Base-by-base conservation (phyloP, 2,329 filamentous ascomycete species). In the Hymenoscyphus salicellus region DNA sequence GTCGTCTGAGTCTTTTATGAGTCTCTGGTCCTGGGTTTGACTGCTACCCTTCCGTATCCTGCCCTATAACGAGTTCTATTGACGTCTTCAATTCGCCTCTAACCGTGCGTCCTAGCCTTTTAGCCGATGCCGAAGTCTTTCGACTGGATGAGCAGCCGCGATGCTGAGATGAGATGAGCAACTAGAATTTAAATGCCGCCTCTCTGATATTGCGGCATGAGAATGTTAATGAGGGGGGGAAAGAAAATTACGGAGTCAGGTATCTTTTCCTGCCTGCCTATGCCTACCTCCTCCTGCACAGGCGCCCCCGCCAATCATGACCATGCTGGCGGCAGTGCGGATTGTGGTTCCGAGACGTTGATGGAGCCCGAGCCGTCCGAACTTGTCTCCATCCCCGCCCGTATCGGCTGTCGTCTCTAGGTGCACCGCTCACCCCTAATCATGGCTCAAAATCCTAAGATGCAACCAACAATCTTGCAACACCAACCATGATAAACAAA, bases 401-500 rank as follows among this genome's bases (percentile, higher is more conserved):
- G 46, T 20, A 11, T 52, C 46, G 46, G 46, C 46, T 52, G 46
- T 52, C n/a, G 46, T 52, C 20, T 46, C 41, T 46, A 30, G 4
- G 8, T 26, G 20, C 20, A 26, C 20, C 23, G 20, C 20, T 52
- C 46, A 52, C 46, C 46, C 46, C 23, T 52, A 52, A 23, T 26
- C 20, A 14, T 52, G 4, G 46, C 20, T 23, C 46, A 23, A 52
- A 23, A 14, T 23, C 20, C 20, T 26, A 10, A 49, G n/a, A 11
- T 52, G 20, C 20, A 26, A 28, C 57, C 55, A 57, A 57, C 55
- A 57, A 7, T 57, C 46, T 52, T 11, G 20, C 46, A 52, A 52
- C 46, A 52, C 14, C 11, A 23, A 20, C 20, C 20, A 52, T 52
- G 20, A 23, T 26, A 26, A 58, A 58, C 55, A 62, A 46, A 65